Conservation (phyloP, 306 rosid species). For the Hippophae rhamnoides region DNA sequence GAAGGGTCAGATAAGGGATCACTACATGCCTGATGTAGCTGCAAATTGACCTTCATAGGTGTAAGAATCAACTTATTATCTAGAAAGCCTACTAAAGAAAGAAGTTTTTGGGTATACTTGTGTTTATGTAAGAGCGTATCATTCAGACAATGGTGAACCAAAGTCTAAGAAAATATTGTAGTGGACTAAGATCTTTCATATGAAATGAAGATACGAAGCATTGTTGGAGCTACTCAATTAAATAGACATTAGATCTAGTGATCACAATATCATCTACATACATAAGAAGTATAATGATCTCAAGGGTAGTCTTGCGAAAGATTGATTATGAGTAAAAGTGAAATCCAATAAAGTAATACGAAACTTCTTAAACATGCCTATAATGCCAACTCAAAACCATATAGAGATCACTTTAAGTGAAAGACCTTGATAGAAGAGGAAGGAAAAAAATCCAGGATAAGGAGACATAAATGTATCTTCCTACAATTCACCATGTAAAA, state of each 20-base stretch:
- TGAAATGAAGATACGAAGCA: not conserved
- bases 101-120: not conserved
- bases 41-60: not conserved
- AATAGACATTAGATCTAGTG: not conserved
- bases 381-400: not conserved
- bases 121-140: constrained; percentile 1
- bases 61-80: not conserved
- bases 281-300: not conserved
- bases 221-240: not conserved
- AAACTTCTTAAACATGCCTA: not conserved
- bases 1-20: not conserved
- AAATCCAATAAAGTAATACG: not conserved
- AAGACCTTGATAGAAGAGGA: too few relatives aligned
- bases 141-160: not conserved
- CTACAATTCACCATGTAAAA: too few relatives aligned
- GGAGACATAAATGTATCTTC: too few relatives aligned
- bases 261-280: not conserved
- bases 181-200: constrained; percentile 1
- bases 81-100: constrained; percentile 1
- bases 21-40: not conserved
- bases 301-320: not conserved
- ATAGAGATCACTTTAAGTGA: not conserved
- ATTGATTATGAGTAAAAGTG: not conserved
- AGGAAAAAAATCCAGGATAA: too few relatives aligned
- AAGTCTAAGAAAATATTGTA: constrained; percentile 1